A percentile compares a stretch with the other conserved stretches of the same genome.
Evolutionary conservation across 768 basidiomycete species (phyloP).

Genomic region (Boletus eberwhitei): DNA sequence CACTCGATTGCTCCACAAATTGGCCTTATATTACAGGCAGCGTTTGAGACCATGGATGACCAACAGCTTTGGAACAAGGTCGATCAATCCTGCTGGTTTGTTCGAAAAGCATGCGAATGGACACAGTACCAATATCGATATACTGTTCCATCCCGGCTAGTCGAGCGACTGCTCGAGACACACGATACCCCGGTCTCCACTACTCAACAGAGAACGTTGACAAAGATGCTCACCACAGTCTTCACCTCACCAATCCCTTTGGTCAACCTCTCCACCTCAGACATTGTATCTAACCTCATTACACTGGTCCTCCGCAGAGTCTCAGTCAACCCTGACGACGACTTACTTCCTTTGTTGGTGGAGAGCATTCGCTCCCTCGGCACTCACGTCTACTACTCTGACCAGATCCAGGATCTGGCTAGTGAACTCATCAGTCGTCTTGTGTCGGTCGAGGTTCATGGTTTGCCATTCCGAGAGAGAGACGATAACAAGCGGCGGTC

Average conservation of each 20-base stretch:
- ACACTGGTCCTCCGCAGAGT: slow-evolving; percentile 70
- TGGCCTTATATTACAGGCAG: slow-evolving; percentile 65
- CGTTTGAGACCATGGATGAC: slow-evolving; percentile 64
- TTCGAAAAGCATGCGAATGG: slow-evolving; percentile 77
- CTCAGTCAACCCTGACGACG: slow-evolving; percentile 57
- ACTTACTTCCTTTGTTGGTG: slow-evolving; percentile 64
- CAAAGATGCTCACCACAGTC: slow-evolving; percentile 78
- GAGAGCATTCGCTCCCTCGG: slow-evolving; percentile 81
- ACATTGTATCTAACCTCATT: slow-evolving; percentile 77
- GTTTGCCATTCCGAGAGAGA: slow-evolving; percentile 42
- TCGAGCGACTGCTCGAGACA: slow-evolving; percentile 68
- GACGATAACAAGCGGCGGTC: slow-evolving; percentile 45
- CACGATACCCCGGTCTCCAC: slow-evolving; percentile 50
- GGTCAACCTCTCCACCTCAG: slow-evolving; percentile 87
- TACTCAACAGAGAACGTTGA: slow-evolving; percentile 56
- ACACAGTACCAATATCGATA: slow-evolving; percentile 92
- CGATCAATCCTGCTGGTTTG: slow-evolving; percentile 80
- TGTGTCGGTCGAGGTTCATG: slow-evolving; percentile 64
- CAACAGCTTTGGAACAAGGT: slow-evolving; percentile 60
- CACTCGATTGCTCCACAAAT: slow-evolving; percentile 79
- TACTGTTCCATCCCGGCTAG: slow-evolving; percentile 78
- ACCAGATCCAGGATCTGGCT: slow-evolving; percentile 91
- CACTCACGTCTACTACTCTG: slow-evolving; percentile 91
- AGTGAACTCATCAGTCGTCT: slow-evolving; percentile 79
- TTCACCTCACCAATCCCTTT: slow-evolving; percentile 80